Evolutionary conservation across 805 yeast genomes (phyloP).

Genomic region (Kluyveromyces wickerhamii): DNA sequence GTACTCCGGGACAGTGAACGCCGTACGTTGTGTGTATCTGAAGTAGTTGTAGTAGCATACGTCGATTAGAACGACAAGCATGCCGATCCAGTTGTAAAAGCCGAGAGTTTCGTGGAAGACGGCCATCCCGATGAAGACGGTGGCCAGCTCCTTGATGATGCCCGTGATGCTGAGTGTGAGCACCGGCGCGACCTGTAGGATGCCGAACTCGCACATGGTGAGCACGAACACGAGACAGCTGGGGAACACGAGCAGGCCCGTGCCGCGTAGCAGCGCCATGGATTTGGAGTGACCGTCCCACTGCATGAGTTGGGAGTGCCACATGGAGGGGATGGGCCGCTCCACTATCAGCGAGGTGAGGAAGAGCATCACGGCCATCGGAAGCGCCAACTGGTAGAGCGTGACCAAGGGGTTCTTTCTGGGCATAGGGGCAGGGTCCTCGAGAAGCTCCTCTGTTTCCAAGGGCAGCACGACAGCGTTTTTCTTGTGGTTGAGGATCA

Average conservation of each 20-base stretch:
- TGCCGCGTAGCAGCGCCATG: slow-evolving; percentile 40
- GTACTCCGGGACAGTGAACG: too few relatives aligned
- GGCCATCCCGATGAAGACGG: slow-evolving; percentile 59
- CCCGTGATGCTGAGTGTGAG: slow-evolving; percentile 87
- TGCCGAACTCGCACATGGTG: slow-evolving; percentile 82
- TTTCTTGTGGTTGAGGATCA: slow-evolving; percentile 46
- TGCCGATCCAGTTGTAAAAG: slow-evolving; percentile 61
- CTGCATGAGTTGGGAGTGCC: slow-evolving; percentile 19
- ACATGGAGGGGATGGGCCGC: slow-evolving; percentile 37
- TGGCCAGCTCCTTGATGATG: slow-evolving; percentile 82
- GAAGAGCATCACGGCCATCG: slow-evolving; percentile 61
- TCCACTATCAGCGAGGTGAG: slow-evolving; percentile 61
- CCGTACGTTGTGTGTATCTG: slow-evolving; percentile 33
- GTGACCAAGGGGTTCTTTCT: slow-evolving; percentile 65
- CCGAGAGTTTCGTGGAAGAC: slow-evolving; percentile 71
- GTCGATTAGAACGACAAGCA: slow-evolving; percentile 65
- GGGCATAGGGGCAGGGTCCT: slow-evolving; percentile 2
- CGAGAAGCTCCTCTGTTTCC: slow-evolving; percentile 6
- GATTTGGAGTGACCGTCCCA: slow-evolving; percentile 9
- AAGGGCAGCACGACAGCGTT: slow-evolving; percentile 22
- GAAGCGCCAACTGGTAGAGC: slow-evolving; percentile 76
- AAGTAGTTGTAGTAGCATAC: slow-evolving; percentile 77
- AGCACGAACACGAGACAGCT: slow-evolving; percentile 82
- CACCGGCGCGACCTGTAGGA: slow-evolving; percentile 74
- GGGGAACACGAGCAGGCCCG: slow-evolving; percentile 60